A percentile compares a stretch with the other conserved stretches of the same genome.
Evolutionary conservation across 2,329 filamentous ascomycete species (phyloP).

Genomic region (Apiospora arundinis): DNA sequence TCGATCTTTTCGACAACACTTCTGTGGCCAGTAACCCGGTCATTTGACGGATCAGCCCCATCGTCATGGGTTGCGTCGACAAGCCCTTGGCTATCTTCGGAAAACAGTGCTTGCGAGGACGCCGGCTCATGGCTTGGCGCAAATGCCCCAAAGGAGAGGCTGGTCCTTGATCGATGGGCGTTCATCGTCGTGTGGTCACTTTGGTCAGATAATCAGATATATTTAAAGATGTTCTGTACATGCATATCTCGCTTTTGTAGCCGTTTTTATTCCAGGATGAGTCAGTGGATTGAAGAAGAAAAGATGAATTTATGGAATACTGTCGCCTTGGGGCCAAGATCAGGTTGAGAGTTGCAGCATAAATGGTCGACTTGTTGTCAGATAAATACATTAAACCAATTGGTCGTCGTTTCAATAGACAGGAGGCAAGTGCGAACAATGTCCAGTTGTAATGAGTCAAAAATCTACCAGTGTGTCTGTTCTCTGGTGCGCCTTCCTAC

Average conservation of each 20-base stretch:
- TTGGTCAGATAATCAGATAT: not conserved
- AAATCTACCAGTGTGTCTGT: too few relatives aligned
- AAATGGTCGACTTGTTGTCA: not conserved
- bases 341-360: not conserved
- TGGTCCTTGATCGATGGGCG: too few relatives aligned
- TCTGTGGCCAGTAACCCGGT: not conserved
- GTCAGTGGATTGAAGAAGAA: not conserved
- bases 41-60: not conserved
- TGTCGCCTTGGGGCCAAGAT: not conserved
- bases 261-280: too few relatives aligned
- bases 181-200: not conserved
- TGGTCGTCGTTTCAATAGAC: not conserved
- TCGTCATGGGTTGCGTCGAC: not conserved
- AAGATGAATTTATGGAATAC: too few relatives aligned
- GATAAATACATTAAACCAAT: too few relatives aligned
- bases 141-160: not conserved
- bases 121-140: not conserved
- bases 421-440: not conserved
- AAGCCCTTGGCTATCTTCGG: not conserved
- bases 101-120: not conserved
- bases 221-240: not conserved
- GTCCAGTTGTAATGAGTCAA: too few relatives aligned
- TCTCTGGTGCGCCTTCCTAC: not conserved
- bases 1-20: constrained; percentile 49
- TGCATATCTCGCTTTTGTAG: not conserved